phyloP scores from a whole-genome alignment of 2,329 filamentous ascomycete genomes.

The Fusarium brevicatenulatum region DNA sequence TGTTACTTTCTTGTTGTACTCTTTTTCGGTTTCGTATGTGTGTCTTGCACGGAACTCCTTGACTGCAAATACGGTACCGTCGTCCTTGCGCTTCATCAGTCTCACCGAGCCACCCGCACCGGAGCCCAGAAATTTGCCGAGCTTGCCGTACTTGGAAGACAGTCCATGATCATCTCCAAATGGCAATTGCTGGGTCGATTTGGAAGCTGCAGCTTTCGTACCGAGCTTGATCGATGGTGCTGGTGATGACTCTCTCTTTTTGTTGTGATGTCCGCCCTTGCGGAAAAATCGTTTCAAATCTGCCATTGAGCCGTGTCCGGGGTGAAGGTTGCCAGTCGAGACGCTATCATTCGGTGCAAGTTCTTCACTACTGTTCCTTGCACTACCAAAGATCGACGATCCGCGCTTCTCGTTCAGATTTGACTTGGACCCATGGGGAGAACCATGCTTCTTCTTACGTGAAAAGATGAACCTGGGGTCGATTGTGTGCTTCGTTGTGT shows the following conservation, averaged over 20 bases:
- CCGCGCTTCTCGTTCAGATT: constrained; percentile 65
- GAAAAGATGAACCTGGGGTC: constrained; percentile 89
- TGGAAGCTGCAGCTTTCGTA: constrained; percentile 58
- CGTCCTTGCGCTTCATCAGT: constrained; percentile 91
- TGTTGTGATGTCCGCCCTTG: constrained; percentile 74
- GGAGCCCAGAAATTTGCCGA: constrained; percentile 92
- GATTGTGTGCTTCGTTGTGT: constrained; percentile 69
- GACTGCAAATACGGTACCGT: constrained; percentile 93
- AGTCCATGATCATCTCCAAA: constrained; percentile 95
- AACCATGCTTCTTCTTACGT: constrained; percentile 73
- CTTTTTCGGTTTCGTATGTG: constrained; percentile 91
- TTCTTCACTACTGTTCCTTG: constrained; percentile 52
- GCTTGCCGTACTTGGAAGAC: constrained; percentile 91
- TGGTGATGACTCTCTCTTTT: constrained; percentile 74
- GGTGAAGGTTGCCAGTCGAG: constrained; percentile 37
- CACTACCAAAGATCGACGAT: constrained; percentile 52
- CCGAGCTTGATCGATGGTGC: constrained; percentile 61
- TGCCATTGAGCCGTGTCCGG: constrained; percentile 83
- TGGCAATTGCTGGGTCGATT: constrained; percentile 73
- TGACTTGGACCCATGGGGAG: constrained; percentile 63
- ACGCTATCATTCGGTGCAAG: constrained; percentile 43
- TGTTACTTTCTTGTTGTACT: constrained; percentile 98
- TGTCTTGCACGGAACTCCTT: constrained; percentile 96
- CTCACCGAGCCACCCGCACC: constrained; percentile 95
- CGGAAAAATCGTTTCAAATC: constrained; percentile 98